These are phyloP conservation scores for Casaregolazyma lundiana DNA, from an alignment of 1,139 yeast genomes.

Conservation along the genomic window DNA sequence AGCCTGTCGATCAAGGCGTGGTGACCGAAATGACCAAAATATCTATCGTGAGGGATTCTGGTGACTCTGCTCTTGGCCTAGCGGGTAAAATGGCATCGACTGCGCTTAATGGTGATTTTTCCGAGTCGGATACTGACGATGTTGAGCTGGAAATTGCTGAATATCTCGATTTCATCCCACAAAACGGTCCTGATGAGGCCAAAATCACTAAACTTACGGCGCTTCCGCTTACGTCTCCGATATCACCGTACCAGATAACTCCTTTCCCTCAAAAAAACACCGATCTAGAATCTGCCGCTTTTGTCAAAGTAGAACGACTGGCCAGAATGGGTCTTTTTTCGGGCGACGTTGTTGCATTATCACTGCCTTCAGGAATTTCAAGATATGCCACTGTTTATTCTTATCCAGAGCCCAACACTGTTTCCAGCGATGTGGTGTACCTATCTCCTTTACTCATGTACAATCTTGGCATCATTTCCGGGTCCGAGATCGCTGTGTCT, in stretches of 20 bases:
- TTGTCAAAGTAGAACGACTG: constrained; percentile 49
- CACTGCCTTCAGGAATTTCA: constrained; percentile 19
- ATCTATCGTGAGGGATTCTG: constrained; percentile 44
- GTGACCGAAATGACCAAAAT: constrained; percentile 44
- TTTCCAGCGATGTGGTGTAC: constrained; percentile 41
- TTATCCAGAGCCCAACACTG: constrained; percentile 59
- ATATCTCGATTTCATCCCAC: constrained; percentile 14
- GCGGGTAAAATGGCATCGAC: background rate
- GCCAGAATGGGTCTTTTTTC: constrained; percentile 57
- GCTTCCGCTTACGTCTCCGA: constrained; percentile 21
- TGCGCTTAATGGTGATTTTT: constrained; percentile 11
- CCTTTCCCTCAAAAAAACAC: constrained; percentile 31
- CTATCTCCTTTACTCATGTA: constrained; percentile 62
- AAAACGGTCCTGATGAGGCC: background rate
- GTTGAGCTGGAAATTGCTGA: constrained; percentile 26
- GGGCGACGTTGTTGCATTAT: constrained; percentile 57
- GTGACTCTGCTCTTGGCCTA: no score
- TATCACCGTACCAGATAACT: constrained; percentile 21
- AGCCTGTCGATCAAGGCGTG: constrained; percentile 68
- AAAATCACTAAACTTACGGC: constrained; percentile 19
- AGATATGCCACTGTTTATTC: constrained; percentile 51
- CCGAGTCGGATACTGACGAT: constrained; percentile 14
- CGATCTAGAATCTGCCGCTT: constrained; percentile 48
- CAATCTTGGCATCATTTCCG: constrained; percentile 42
- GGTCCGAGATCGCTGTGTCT: constrained; percentile 22